Evolutionary conservation across 2,329 filamentous ascomycete species (phyloP), one percentile per base, ranked within the genome.

Genomic region (Grosmannia huntii): DNA sequence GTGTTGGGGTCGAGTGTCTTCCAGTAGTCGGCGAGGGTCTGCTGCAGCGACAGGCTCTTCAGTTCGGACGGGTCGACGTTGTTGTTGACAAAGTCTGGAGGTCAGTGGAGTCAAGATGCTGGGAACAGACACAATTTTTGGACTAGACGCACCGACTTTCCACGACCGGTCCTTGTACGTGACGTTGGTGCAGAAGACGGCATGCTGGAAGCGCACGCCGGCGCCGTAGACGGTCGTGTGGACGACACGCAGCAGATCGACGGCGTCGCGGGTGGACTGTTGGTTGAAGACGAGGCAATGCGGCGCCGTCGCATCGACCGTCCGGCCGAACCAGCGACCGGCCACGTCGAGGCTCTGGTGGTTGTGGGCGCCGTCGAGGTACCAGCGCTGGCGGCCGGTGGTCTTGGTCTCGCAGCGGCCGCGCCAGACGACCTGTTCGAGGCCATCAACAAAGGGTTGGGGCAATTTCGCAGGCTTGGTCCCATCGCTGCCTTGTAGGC

Each of bases 261-360:
- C 75, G 4, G 75, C 72, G 5, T 88, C 87, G 66, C 96, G 85
- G 36, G 90, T 82, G 11, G 89, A 90, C 67, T 96, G 90, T 70
- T 96, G 92, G 70, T 96, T 96, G 76, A 97, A 97, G 53, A 97
- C 79, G 52, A 97, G 73, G 0, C n/a, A n/a, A 89, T 75, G 6
- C 9, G 41, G 33, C 2, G 50, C 16, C 23, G 41, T 31, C 11
- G 19, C 7, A 2, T 9, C 19, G 11, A 60, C 44, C 67, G 71
- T 61, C 64, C 71, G 72, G 1, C 80, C 81, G 65, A 92, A 92
- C 91, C 91, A 96, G 63, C 76, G 76, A 3, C 83, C 89, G 12
- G 87, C 87, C 49, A 89, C 79, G 56, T 82, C 78, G 62, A 96
- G 83, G 65, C 89, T 95, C 65, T 96, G 90, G 25, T 84, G 76